Evolutionary conservation across 1,284 basidiomycete species (phyloP).

Genomic region (Paramarasmius palmivorus): DNA sequence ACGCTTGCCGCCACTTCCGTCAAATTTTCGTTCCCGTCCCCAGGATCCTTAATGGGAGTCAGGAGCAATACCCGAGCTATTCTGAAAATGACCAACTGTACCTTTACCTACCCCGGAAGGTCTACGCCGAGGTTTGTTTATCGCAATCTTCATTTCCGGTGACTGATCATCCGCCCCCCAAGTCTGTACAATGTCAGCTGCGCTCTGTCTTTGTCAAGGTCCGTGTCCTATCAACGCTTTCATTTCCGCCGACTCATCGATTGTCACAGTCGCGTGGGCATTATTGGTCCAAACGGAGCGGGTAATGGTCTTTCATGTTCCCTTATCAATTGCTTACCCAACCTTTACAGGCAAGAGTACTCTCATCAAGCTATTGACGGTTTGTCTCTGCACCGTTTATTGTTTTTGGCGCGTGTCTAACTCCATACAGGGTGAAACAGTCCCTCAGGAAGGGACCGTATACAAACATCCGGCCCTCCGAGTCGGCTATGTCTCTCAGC

Average conservation of each 20-base stretch:
- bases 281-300: constrained; percentile 90
- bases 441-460: constrained; percentile 90
- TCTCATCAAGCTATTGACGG: constrained; percentile 95
- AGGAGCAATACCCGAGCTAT: constrained; percentile 96
- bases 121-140: constrained; percentile 79
- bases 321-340: too few relatives aligned
- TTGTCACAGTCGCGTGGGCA: constrained; percentile 75
- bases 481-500: constrained; percentile 97
- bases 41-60: constrained; percentile 96
- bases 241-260: constrained; percentile 18
- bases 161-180: too few relatives aligned
- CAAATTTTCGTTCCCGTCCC: constrained; percentile 96
- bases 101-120: constrained; percentile 94
- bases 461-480: constrained; percentile 96
- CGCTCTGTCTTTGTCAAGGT: constrained; percentile 90
- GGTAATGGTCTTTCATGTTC: too few relatives aligned
- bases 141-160: too few relatives aligned
- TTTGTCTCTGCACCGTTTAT: constrained; percentile 31
- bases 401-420: constrained; percentile 14
- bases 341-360: too few relatives aligned
- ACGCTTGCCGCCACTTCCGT: constrained; percentile 93
- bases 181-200: constrained; percentile 89
- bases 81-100: constrained; percentile 90
- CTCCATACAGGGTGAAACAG: constrained; percentile 78
- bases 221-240: constrained; percentile 23